Evolutionary conservation across 192 early-diverging fungal genomes (phyloP), one percentile per base, ranked within the genome.

Genomic region (Helicostylum pulchrum): DNA sequence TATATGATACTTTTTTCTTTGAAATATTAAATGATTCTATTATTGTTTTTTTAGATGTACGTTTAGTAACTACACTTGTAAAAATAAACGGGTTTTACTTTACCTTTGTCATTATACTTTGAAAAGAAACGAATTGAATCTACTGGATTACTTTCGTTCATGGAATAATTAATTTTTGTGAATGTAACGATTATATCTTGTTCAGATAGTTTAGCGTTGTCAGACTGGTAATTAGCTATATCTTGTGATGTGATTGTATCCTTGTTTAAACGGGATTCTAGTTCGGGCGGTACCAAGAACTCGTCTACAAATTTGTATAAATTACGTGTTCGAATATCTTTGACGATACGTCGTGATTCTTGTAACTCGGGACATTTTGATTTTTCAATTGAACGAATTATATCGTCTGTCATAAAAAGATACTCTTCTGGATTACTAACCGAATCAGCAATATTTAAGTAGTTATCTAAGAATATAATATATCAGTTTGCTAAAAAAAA

Each of bases 271-370:
- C 53, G 31, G 7, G 66, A 58, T 11, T 74, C 31, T 15, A 85
- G 61, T 4, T 83, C 80, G 12, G 69, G 62, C 6, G 89, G 88
- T 20, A 93, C 69, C 19, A 90, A 70, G 43, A 80, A 83, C 67
- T 91, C 89, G 66, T 91, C 90, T 3, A 90, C 90, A 78, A 89
- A 94, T 51, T 90, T 88, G 78, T 97, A 98, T 5, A 96, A 75
- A 51, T 97, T 81, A 7, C 96, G 80, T 3, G 74, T 83, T 57
- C 89, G 77, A n/a, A 98, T 78, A 17, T 93, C 76, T 44, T 81
- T 78, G 8, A 98, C 65, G 2, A 98, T 81, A 1, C 71, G 69
- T 17, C 84, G 83, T 0, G 96, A 82, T n/a, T 81, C 74, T 23
- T 75, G 76, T 42, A 98, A 79, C 58, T 83, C 87, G 1, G 83